Conservation (phyloP, 306 rosid species). For the Prunus mongolica region DNA sequence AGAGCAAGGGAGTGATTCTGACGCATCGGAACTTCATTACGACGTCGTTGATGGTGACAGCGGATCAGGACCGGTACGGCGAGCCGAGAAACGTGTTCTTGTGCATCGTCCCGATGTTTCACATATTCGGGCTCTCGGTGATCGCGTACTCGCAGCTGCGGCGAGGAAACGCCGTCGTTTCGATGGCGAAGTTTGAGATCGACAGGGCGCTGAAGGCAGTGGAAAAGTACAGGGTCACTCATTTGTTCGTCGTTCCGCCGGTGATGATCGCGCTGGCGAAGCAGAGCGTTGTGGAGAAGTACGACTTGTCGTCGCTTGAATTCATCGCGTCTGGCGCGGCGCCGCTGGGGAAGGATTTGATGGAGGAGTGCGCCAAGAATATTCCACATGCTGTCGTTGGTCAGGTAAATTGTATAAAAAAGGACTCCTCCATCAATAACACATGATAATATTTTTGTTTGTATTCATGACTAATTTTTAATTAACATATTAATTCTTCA, state of each 20-base stretch:
- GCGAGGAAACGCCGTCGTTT: constrained; percentile 1
- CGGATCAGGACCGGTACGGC: constrained; percentile 31
- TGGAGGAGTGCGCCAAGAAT: too few species aligned
- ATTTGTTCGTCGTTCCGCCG: constrained; percentile 8
- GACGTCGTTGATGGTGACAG: constrained; percentile 22
- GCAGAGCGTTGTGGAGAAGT: not conserved
- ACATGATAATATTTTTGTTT: too few species aligned
- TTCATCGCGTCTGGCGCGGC: too few species aligned
- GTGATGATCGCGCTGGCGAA: constrained; percentile 11
- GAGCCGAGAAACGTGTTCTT: constrained; percentile 34
- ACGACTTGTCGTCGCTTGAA: not conserved
- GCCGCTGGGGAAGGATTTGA: too few species aligned
- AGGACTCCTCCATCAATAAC: too few species aligned
- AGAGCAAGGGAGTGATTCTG: constrained; percentile 46
- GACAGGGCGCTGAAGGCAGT: not conserved
- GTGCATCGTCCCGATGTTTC: constrained; percentile 46
- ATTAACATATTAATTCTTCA: too few species aligned
- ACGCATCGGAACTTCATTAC: constrained; percentile 47
- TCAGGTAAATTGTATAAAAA: too few species aligned
- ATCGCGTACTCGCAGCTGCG: constrained; percentile 32
- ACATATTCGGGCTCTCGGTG: constrained; percentile 32
- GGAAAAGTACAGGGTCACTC: constrained; percentile 3
- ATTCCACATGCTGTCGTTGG: too few species aligned
- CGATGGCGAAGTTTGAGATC: not conserved
- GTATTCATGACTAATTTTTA: too few species aligned